These are phyloP conservation scores for Quercus dentata DNA, from an alignment of 306 rosid genomes.

Conservation along the genomic window DNA sequence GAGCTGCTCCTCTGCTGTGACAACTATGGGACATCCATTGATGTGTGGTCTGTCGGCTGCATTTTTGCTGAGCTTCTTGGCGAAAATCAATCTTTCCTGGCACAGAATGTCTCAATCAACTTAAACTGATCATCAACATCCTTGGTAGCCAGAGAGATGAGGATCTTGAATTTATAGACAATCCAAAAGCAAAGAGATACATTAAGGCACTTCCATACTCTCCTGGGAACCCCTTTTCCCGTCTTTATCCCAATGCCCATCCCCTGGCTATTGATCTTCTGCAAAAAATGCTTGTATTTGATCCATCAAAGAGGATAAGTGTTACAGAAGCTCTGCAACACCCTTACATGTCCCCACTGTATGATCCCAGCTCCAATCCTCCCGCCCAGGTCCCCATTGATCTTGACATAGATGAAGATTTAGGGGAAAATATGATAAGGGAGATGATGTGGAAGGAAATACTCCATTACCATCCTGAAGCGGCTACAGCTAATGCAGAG, in stretches of 20 bases:
- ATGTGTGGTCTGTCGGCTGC: conserved; percentile 97
- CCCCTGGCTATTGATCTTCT: conserved; percentile 81
- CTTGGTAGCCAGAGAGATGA: conserved; percentile 94
- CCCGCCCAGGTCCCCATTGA: conserved; percentile 81
- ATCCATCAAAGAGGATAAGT: conserved; percentile 90
- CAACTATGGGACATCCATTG: conserved; percentile 84
- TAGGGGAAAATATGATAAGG: conserved; percentile 90
- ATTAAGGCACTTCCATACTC: conserved; percentile 66
- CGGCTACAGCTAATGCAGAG: conserved; percentile 27
- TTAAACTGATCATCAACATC: conserved; percentile 70
- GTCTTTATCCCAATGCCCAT: conserved; percentile 71
- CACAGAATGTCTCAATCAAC: conserved; percentile 87
- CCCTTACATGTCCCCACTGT: conserved; percentile 82
- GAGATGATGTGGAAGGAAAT: conserved; percentile 97
- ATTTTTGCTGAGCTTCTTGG: conserved; percentile 93
- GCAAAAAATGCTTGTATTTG: conserved; percentile 88
- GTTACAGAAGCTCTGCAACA: conserved; percentile 83
- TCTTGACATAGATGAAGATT: conserved; percentile 88
- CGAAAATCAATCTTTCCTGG: conserved; percentile 85
- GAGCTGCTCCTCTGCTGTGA: conserved; percentile 94
- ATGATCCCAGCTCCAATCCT: conserved; percentile 72
- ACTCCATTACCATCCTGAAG: conserved; percentile 86
- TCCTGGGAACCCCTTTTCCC: conserved; percentile 54
- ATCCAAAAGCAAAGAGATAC: conserved; percentile 72
- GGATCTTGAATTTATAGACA: conserved; percentile 83